Percentiles rank a stretch among this genome's conserved stretches.
Conservation (phyloP, 1,284 basidiomycete species). For the Exobasidium rhododendri region DNA sequence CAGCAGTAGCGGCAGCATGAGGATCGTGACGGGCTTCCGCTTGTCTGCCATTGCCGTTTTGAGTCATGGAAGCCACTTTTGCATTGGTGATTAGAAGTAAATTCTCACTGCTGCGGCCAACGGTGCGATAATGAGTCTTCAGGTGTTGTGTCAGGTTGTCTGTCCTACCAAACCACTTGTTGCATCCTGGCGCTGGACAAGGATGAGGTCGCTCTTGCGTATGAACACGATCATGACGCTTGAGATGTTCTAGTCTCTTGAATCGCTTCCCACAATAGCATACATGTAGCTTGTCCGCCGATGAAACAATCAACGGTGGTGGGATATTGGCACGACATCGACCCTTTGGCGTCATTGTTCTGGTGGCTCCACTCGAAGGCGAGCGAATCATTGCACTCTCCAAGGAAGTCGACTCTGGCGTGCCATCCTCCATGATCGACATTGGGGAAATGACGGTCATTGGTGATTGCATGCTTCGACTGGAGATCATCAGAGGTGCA, state of each 20-base stretch:
- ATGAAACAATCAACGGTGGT: slow-evolving; percentile 51
- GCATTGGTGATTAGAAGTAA: slow-evolving; percentile 16
- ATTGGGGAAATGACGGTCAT: not conserved
- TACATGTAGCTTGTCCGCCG: slow-evolving; percentile 51
- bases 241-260: slow-evolving; percentile 53
- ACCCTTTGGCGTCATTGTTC: slow-evolving; percentile 27
- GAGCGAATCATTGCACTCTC: slow-evolving; percentile 5
- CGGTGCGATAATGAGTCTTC: slow-evolving; percentile 50
- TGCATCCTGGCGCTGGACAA: slow-evolving; percentile 51
- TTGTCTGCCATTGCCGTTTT: slow-evolving; percentile 11
- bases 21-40: slow-evolving; percentile 42
- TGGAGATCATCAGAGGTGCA: slow-evolving; percentile 32
- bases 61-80: slow-evolving; percentile 15
- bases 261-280: slow-evolving; percentile 54
- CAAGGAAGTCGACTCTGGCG: not conserved
- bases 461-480: slow-evolving; percentile 12
- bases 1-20: slow-evolving; percentile 33
- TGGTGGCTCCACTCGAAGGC: slow-evolving; percentile 10
- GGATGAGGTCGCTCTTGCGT: slow-evolving; percentile 51
- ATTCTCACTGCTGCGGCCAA: slow-evolving; percentile 11
- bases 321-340: slow-evolving; percentile 27
- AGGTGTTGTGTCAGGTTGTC: slow-evolving; percentile 54
- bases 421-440: not conserved
- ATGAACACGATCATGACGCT: slow-evolving; percentile 53
- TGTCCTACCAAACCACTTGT: slow-evolving; percentile 50